Conservation (phyloP, 2,329 filamentous ascomycete species). For the Colletotrichum sp. region DNA sequence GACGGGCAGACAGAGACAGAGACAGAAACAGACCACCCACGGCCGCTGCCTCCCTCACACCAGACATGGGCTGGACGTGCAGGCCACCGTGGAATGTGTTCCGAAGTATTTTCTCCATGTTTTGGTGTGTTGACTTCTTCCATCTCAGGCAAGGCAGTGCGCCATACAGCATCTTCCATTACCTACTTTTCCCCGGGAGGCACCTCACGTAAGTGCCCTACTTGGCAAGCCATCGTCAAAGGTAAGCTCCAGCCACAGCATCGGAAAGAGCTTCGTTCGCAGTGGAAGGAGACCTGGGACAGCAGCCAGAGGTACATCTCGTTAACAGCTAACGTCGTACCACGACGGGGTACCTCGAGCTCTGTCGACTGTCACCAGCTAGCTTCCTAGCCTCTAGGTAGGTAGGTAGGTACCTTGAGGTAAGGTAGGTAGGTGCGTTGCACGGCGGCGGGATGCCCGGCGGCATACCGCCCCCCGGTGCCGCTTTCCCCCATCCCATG, state of each 20-base stretch:
- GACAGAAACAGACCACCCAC: not conserved
- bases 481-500: not conserved
- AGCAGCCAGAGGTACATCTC: not conserved
- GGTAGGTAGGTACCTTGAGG: too few relatives aligned
- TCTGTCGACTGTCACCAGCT: not conserved
- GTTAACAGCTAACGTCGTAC: not conserved
- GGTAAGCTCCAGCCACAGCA: not conserved
- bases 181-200: not conserved
- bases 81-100: not conserved
- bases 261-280: not conserved
- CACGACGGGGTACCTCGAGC: not conserved
- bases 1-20: not conserved
- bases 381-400: not conserved
- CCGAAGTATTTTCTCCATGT: not conserved
- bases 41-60: not conserved
- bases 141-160: not conserved
- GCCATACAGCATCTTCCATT: not conserved
- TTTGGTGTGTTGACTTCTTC: not conserved
- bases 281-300: not conserved
- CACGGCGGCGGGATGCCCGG: not conserved
- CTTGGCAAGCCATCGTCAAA: not conserved
- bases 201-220: not conserved
- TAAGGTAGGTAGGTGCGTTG: not conserved
- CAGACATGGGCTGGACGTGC: not conserved
- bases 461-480: not conserved